phyloP scores from a whole-genome alignment of 257 asterid species.

The Misopates orontium region DNA sequence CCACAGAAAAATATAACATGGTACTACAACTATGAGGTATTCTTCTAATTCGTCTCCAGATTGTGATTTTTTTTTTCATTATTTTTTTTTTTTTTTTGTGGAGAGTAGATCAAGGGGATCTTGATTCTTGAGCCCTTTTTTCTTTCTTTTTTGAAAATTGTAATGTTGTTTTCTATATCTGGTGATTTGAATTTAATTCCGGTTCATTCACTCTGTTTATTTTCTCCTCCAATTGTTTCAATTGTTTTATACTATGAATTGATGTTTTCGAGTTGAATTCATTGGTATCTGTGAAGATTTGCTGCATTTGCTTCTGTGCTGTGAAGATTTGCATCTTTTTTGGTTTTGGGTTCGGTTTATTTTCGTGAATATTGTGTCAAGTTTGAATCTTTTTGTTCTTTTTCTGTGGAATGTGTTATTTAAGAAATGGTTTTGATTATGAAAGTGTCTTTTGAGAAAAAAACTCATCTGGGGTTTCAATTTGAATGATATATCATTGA shows the following conservation, averaged over 20 bases:
- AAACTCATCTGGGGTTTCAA: neutral
- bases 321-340: conserved; percentile 20
- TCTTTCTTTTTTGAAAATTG: conserved; percentile 6
- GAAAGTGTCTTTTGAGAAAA: conserved; percentile 2
- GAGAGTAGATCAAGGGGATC: conserved; percentile 27
- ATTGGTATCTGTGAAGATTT: conserved; percentile 16
- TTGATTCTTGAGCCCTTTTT: conserved; percentile 4
- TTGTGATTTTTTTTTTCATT: neutral
- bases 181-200: neutral
- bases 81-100: conserved; percentile 22
- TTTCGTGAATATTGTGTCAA: neutral
- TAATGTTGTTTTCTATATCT: conserved; percentile 16
- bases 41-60: conserved; percentile 7
- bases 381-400: neutral
- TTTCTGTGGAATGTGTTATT: neutral
- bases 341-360: conserved; percentile 8
- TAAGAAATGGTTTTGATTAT: neutral
- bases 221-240: neutral
- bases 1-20: neutral
- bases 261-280: conserved; percentile 7
- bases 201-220: conserved; percentile 13
- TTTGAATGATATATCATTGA: neutral
- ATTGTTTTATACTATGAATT: neutral
- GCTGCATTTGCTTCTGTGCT: conserved; percentile 11
- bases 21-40: conserved; percentile 27